Base-by-base conservation (phyloP, 192 early-diverging fungal genomes). In the Rhizophagus prolifer region DNA sequence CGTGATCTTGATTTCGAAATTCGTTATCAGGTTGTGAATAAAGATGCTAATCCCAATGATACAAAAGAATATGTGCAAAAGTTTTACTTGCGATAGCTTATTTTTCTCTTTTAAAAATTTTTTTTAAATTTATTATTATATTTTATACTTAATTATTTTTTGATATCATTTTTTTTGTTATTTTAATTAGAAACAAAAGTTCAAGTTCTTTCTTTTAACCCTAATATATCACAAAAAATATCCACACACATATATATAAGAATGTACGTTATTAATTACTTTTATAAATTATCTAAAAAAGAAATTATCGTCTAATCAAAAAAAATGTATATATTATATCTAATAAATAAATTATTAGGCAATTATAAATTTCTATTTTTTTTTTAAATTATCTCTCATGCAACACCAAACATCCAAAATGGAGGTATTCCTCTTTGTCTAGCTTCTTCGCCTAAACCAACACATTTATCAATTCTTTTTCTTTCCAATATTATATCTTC, bases 1-100 rank as follows among this genome's bases (percentile, higher is more conserved):
- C 89, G 95, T 77, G 95, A 98, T 82, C 84, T 96, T 63, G 94
- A 96, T 82, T 95, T 98, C 76, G 81, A 75, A 67, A 90, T 97
- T 76, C 28, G 31, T 9, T 73, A 73, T 73, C 41, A n/a, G 19
- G 31, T 73, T 34, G 31, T 73, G 31, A 31, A 36, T 28, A 12
- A 14, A 50, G 58, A 34, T 1, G 50, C 10, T 21, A 10, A 44
- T 44, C 41, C 10, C 41, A 44, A 73, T 9, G 69, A 71, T 26
- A 28, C 16, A 14, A 58, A 50, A 50, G 46, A 71, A 71, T 25
- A 54, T 50, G 12, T 50, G 3, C 69, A 71, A 50, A 71, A 50
- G 25, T 71, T 71, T 50, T 71, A 50, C 58, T 50, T 71, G n/a
- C 36, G 69, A 50, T 68, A 68, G 44, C 50, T 12, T 44, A 44